Base-by-base conservation (phyloP, 805 yeast species). In the Sugiyamaella smithiae region DNA sequence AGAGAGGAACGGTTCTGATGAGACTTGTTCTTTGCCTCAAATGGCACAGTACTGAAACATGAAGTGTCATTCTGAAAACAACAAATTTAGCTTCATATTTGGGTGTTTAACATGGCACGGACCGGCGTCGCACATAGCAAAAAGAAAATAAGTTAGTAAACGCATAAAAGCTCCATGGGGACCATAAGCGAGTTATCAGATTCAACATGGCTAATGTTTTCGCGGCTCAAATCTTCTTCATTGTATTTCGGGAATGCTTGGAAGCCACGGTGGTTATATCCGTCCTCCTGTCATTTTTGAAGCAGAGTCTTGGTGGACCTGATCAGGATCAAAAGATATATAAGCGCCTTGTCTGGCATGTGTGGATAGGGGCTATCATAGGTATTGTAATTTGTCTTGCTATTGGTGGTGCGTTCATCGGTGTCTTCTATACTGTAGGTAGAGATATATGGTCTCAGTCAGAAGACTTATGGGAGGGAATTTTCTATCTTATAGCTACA, bases 381-480 rank as follows among this genome's bases (percentile, higher is more conserved):
- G 98, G 97, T 57, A 75, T 91, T 23, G 54, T 84, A 19, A 67
- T 87, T 43, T 90, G 97, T 84, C 62, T 90, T 42, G 74, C 79
- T 49, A 73, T 90, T 55, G 98, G 98, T 67, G 83, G 85, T 69
- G 95, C 88, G 49, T 89, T 90, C 70, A 89, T 90, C 64, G 97
- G 95, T 67, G 88, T 88, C 19, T 90, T 87, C 72, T 90, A 91
- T 67, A 70, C 85, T 33, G 73, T 85, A 44, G 81, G 84, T 55
- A 77, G 77, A 46, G 93, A 91, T 76, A 23, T 89, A 56, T 90
- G 96, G 85, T 75, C 89, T 42, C 65, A 67, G n/a, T 81, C 95
- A n/a, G 98, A 90, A 67, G 97, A 90, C 67, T 67, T 90, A 50
- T 90, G 97, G 97, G 98, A 90, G 76, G 97, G 97, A 72, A 74